Evolutionary conservation across 306 rosid genomes (phyloP).

Genomic region (Quercus glauca): DNA sequence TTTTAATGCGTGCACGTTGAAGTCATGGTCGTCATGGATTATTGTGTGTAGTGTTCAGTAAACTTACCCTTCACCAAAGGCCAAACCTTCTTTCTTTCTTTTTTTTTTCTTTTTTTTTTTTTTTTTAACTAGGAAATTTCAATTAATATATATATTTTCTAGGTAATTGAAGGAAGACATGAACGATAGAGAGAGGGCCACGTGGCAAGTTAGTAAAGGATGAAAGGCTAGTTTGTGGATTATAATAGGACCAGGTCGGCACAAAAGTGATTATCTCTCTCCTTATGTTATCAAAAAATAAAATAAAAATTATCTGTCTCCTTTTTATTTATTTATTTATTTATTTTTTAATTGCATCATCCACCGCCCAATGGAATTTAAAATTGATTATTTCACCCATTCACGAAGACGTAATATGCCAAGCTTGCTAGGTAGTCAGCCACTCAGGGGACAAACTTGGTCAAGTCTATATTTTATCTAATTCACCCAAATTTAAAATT

Average conservation of each 20-base stretch:
- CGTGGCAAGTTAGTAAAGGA: conserved; percentile 3
- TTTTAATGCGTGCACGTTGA: too few relatives aligned
- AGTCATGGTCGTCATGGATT: too few relatives aligned
- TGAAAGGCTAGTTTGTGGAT: conserved; percentile 4
- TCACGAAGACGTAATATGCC: not conserved
- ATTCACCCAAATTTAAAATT: too few relatives aligned
- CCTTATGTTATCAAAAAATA: too few relatives aligned
- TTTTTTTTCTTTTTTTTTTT: too few relatives aligned
- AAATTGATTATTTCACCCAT: not conserved
- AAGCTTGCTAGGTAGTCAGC: not conserved
- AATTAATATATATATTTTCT: not conserved
- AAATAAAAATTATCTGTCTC: too few relatives aligned
- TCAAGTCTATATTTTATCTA: too few relatives aligned
- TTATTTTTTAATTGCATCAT: conserved; percentile 1
- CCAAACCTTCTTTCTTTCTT: not conserved
- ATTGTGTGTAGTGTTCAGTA: too few relatives aligned
- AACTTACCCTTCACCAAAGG: not conserved
- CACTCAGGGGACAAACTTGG: conserved; percentile 21
- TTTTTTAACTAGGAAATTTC: not conserved
- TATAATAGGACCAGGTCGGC: conserved; percentile 7
- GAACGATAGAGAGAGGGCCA: conserved; percentile 2
- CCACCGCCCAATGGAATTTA: conserved; percentile 26
- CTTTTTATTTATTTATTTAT: not conserved
- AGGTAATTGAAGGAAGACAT: too few relatives aligned
- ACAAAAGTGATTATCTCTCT: not conserved